phyloP scores from a whole-genome alignment of 441 rosid genomes.

The Erodium texanum region DNA sequence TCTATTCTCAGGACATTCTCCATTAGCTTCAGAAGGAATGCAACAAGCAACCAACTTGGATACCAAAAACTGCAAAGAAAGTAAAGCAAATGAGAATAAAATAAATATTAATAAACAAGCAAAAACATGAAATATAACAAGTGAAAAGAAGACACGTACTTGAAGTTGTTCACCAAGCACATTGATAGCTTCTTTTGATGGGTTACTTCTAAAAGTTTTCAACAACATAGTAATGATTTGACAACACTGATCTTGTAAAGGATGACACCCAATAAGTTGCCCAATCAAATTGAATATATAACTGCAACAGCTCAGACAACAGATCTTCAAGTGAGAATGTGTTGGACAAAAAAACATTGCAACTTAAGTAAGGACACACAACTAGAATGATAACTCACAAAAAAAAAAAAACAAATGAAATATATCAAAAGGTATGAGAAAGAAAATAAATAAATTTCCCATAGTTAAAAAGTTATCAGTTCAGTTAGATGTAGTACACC shows the following conservation, averaged over 20 bases:
- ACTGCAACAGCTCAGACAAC: conserved; percentile 39
- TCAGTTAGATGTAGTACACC: neutral
- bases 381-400: neutral
- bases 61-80: conserved; percentile 67
- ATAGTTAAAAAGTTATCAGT: neutral
- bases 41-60: conserved; percentile 86
- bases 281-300: conserved; percentile 86
- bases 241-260: conserved; percentile 90
- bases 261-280: conserved; percentile 53
- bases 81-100: conserved; percentile 13
- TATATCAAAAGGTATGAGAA: neutral
- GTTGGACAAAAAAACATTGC: neutral
- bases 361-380: neutral
- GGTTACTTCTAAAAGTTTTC: conserved; percentile 45
- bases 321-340: conserved; percentile 10
- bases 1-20: conserved; percentile 37
- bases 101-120: conserved; percentile 5
- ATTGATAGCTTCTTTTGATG: conserved; percentile 50
- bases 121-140: neutral
- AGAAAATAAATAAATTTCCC: neutral
- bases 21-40: conserved; percentile 42
- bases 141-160: conserved; percentile 34
- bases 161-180: conserved; percentile 95
- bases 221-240: conserved; percentile 56
- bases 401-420: neutral